phyloP scores from a whole-genome alignment of 2,329 filamentous ascomycete species.

The Sordariomycetes sp. region DNA sequence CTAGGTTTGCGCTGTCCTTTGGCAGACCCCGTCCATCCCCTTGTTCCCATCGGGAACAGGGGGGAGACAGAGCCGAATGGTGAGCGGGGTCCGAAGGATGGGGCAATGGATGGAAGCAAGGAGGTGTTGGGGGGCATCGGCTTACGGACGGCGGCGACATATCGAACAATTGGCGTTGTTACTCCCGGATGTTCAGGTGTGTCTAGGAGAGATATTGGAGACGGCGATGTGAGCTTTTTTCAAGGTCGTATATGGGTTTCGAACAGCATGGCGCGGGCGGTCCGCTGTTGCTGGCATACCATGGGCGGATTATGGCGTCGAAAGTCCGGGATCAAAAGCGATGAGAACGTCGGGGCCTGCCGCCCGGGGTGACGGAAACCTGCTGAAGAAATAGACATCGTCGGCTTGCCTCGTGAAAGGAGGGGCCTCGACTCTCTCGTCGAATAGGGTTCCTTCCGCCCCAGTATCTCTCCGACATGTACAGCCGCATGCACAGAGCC shows the following conservation, averaged over 20 bases:
- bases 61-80: neutral
- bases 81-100: neutral
- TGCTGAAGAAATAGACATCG: neutral
- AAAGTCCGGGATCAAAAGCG: neutral
- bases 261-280: neutral
- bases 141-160: slow-evolving; percentile 4
- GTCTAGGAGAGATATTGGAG: neutral
- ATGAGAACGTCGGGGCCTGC: neutral
- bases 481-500: neutral
- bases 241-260: neutral
- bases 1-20: slow-evolving; percentile 18
- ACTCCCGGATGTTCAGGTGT: neutral
- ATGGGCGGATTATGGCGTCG: neutral
- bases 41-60: neutral
- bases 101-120: neutral
- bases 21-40: neutral
- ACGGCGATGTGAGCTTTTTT: neutral
- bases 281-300: neutral
- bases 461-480: neutral
- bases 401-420: neutral
- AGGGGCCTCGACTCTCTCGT: neutral
- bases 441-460: neutral
- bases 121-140: neutral
- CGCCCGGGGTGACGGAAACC: neutral
- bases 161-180: neutral